Percentiles rank a stretch among this genome's conserved stretches.
Conservation (phyloP, 1,284 basidiomycete species). For the Cryptococcus amylolentus region DNA sequence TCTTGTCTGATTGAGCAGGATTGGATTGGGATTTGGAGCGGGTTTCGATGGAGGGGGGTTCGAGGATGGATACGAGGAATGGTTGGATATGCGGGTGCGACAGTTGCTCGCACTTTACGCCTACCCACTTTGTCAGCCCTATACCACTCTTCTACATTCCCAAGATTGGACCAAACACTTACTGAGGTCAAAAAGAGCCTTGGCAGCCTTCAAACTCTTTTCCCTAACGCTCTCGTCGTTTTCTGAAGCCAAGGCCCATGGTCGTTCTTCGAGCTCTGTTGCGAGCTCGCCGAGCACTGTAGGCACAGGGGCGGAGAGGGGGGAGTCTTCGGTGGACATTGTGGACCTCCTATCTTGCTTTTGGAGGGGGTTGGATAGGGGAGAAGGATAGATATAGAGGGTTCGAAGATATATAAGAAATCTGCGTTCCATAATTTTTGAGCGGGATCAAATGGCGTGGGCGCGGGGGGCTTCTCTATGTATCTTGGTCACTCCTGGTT, state of each 20-base stretch:
- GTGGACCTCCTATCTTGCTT: too few species aligned
- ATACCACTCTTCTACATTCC: background rate
- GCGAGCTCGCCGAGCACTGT: conserved; percentile 9
- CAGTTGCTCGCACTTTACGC: conserved; percentile 56
- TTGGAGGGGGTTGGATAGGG: too few species aligned
- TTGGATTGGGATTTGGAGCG: conserved; percentile 46
- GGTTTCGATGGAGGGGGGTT: conserved; percentile 58
- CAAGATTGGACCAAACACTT: conserved; percentile 30
- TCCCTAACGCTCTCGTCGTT: conserved; percentile 60
- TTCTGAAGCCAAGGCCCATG: conserved; percentile 33
- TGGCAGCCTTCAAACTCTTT: conserved; percentile 65
- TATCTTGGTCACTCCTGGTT: too few species aligned
- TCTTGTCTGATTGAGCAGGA: background rate
- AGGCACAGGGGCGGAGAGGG: background rate
- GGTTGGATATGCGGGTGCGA: conserved; percentile 65
- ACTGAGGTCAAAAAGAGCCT: conserved; percentile 79
- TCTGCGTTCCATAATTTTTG: too few species aligned
- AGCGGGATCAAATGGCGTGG: too few species aligned
- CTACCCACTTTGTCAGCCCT: conserved; percentile 18
- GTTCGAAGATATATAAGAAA: too few species aligned
- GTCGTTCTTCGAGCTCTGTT: conserved; percentile 10
- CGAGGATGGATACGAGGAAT: conserved; percentile 62
- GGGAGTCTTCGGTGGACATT: too few species aligned
- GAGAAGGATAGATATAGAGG: too few species aligned
- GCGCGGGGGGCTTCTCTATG: too few species aligned